Percentiles rank a stretch among this genome's conserved stretches.
Conservation (phyloP, 1,284 basidiomycete species). For the Kwoniella shivajii region DNA sequence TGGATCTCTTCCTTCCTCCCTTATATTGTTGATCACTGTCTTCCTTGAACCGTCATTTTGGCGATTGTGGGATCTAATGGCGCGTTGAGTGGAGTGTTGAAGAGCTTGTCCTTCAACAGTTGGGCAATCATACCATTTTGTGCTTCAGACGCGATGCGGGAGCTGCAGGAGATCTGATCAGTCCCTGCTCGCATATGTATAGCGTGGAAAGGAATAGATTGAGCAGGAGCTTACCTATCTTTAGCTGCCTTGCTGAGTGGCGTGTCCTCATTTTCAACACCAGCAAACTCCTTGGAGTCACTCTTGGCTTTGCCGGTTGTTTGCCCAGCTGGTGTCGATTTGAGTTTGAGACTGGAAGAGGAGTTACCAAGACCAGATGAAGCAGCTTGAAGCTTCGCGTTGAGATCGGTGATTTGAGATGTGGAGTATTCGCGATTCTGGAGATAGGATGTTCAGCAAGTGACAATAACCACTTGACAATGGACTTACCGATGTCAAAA, state of each 20-base stretch:
- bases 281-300: constrained; percentile 55
- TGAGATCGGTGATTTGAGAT: constrained; percentile 82
- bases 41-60: constrained; percentile 23
- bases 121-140: constrained; percentile 89
- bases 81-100: constrained; percentile 42
- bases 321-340: constrained; percentile 53
- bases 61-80: constrained; percentile 25
- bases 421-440: constrained; percentile 91
- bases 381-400: constrained; percentile 69
- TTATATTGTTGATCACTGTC: background rate
- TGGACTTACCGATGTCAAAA: constrained; percentile 76
- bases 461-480: background rate
- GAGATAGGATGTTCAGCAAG: background rate
- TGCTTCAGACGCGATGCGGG: constrained; percentile 80
- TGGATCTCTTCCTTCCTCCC: too few relatives aligned
- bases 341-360: constrained; percentile 27
- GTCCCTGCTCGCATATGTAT: background rate
- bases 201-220: background rate
- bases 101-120: constrained; percentile 72
- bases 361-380: constrained; percentile 21
- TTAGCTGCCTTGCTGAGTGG: constrained; percentile 77
- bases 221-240: constrained; percentile 66
- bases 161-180: constrained; percentile 58
- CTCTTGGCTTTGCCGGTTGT: constrained; percentile 36
- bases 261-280: constrained; percentile 46